phyloP scores from a whole-genome alignment of 1,284 basidiomycete species.

The Trametes sp. region DNA sequence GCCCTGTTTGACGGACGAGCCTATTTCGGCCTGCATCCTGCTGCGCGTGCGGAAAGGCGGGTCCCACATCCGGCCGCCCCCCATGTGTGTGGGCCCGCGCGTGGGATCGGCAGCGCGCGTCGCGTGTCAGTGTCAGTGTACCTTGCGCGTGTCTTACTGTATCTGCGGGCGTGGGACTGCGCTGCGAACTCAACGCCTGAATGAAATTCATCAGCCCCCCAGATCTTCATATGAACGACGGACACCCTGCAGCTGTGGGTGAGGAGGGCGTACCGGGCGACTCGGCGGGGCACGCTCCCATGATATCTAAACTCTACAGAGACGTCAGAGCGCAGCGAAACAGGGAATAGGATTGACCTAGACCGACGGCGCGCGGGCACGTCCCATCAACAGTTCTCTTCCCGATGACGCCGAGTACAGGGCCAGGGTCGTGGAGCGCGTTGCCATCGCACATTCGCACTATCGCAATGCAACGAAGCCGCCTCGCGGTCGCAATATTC shows the following conservation, averaged over 20 bases:
- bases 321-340: constrained; percentile 4
- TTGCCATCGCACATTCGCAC: constrained; percentile 1
- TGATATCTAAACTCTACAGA: not conserved
- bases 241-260: not conserved
- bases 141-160: constrained; percentile 12
- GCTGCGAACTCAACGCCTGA: not conserved
- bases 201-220: not conserved
- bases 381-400: not conserved
- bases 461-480: not conserved
- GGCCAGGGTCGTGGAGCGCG: not conserved
- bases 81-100: constrained; percentile 13
- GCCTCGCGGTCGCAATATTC: too few relatives aligned
- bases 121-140: constrained; percentile 10
- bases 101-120: constrained; percentile 20
- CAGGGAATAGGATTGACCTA: not conserved
- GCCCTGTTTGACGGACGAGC: constrained; percentile 18
- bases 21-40: constrained; percentile 4
- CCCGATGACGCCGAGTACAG: constrained; percentile 1
- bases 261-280: not conserved
- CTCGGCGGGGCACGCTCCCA: not conserved
- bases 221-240: not conserved
- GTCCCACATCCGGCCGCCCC: constrained; percentile 23
- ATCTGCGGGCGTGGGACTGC: not conserved
- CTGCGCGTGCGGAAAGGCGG: constrained; percentile 5
- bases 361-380: not conserved